Evolutionary conservation across 192 early-diverging fungal genomes (phyloP).

Genomic region (Neocallimastix lanati): DNA sequence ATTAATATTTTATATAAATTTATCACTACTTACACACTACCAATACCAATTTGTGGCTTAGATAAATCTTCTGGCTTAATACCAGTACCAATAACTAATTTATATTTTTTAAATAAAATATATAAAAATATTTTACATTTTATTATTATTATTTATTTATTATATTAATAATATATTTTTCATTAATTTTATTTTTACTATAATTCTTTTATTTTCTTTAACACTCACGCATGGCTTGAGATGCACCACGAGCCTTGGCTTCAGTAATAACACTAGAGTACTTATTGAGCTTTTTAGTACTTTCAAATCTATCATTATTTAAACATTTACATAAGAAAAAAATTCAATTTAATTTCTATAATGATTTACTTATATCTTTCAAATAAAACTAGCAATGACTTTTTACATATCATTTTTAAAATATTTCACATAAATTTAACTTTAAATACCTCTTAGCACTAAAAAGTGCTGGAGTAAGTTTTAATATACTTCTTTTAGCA

Average conservation of each 20-base stretch:
- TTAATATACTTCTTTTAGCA: background rate
- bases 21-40: slow-evolving; percentile 52
- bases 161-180: background rate
- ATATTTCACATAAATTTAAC: no score
- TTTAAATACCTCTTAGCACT: background rate
- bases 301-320: background rate
- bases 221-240: slow-evolving; percentile 92
- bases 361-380: no score
- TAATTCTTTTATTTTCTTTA: background rate
- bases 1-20: no score
- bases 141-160: no score
- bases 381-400: no score
- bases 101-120: background rate
- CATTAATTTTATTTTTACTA: background rate
- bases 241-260: slow-evolving; percentile 82
- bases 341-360: background rate
- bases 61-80: slow-evolving; percentile 60
- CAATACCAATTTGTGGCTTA: slow-evolving; percentile 89
- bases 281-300: slow-evolving; percentile 43
- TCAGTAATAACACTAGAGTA: slow-evolving; percentile 78
- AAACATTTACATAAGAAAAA: no score
- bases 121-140: no score
- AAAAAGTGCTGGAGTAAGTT: background rate
- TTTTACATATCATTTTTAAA: no score
- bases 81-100: slow-evolving; percentile 84